These are phyloP conservation scores for Lipomyces yamanashiensis DNA, from an alignment of 805 yeast species.

Conservation along the genomic window DNA sequence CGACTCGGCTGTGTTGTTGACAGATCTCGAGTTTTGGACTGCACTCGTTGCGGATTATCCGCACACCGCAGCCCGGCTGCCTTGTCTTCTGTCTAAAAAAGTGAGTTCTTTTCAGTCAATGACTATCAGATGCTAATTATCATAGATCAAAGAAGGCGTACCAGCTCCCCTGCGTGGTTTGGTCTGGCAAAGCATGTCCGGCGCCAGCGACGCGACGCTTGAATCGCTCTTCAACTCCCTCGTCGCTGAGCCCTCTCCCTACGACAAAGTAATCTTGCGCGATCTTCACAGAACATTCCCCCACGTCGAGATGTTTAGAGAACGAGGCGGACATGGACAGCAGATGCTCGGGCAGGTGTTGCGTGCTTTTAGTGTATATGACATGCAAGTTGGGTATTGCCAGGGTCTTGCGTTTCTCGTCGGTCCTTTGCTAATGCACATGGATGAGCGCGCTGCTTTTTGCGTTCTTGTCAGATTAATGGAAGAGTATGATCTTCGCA, in stretches of 20 bases:
- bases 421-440: conserved; percentile 58
- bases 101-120: conserved; percentile 26
- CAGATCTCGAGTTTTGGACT: conserved; percentile 46
- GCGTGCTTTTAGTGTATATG: conserved; percentile 67
- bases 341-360: conserved; percentile 57
- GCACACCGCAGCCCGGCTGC: conserved; percentile 41
- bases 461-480: conserved; percentile 59
- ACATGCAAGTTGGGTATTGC: conserved; percentile 69
- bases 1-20: conserved; percentile 14
- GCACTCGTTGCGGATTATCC: conserved; percentile 45
- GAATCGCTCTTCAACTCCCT: conserved; percentile 47
- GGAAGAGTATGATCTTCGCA: conserved; percentile 62
- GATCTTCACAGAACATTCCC: conserved; percentile 69
- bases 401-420: conserved; percentile 69
- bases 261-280: conserved; percentile 54
- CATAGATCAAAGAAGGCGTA: conserved; percentile 41
- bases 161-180: conserved; percentile 46
- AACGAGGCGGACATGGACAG: conserved; percentile 50
- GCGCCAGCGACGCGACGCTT: conserved; percentile 42
- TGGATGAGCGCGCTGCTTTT: conserved; percentile 52
- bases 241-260: conserved; percentile 51
- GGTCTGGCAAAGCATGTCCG: conserved; percentile 46
- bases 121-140: not conserved
- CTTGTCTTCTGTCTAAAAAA: conserved; percentile 43
- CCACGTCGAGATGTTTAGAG: conserved; percentile 53